Conservation (phyloP, 805 yeast species). For the Candida bentonensis region DNA sequence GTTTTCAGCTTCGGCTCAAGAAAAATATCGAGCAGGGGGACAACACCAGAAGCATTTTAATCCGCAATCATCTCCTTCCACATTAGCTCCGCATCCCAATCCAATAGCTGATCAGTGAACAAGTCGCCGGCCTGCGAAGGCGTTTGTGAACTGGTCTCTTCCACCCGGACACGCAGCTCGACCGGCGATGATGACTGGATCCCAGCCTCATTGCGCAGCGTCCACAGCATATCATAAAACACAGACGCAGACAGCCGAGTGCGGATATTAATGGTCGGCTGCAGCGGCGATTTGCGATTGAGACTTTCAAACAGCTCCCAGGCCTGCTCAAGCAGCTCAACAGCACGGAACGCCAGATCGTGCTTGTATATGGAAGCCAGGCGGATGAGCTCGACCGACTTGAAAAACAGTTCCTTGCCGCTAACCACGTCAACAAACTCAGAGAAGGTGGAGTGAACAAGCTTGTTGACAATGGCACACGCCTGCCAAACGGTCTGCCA, state of each 20-base stretch:
- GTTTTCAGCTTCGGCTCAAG: too few relatives aligned
- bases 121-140: not conserved
- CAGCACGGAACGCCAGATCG: conserved; percentile 84
- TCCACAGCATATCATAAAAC: conserved; percentile 80
- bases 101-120: not conserved
- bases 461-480: conserved; percentile 65
- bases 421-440: conserved; percentile 51
- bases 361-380: conserved; percentile 79
- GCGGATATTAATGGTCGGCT: conserved; percentile 31
- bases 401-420: conserved; percentile 44
- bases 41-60: not conserved
- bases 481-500: conserved; percentile 85
- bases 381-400: conserved; percentile 33
- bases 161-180: not conserved
- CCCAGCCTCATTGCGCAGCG: conserved; percentile 75
- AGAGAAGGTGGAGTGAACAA: conserved; percentile 62
- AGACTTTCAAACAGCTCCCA: conserved; percentile 76
- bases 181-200: conserved; percentile 33
- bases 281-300: conserved; percentile 22
- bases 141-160: not conserved
- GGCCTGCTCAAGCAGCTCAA: conserved; percentile 86
- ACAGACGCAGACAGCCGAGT: conserved; percentile 88
- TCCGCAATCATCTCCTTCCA: conserved; percentile 1
- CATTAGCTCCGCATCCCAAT: not conserved
- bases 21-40: too few relatives aligned